A percentile compares a stretch with the other conserved stretches of the same genome.
Evolutionary conservation across 208 protist genomes (phyloP).

Genomic region (Endotrypanum monterogeii): DNA sequence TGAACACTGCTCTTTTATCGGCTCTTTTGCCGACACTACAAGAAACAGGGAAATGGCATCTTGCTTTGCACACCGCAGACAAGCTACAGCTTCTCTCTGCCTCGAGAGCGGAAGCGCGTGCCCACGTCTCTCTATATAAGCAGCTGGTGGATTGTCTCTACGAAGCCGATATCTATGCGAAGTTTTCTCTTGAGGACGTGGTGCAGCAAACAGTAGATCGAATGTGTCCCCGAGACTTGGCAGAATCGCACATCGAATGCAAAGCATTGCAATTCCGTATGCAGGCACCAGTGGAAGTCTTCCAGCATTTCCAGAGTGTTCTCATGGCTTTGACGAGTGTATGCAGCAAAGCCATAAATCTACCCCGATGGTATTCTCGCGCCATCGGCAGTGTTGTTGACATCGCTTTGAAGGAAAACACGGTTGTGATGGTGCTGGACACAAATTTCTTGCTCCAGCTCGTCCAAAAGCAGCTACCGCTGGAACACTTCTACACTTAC

Average conservation of each 20-base stretch:
- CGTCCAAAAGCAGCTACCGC: slow-evolving; percentile 62
- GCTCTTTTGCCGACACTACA: slow-evolving; percentile 52
- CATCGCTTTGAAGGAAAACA: slow-evolving; percentile 35
- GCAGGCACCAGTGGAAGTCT: slow-evolving; percentile 49
- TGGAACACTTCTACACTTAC: slow-evolving; percentile 68
- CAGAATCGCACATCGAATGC: neutral
- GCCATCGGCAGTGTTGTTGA: slow-evolving; percentile 40
- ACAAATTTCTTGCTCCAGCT: slow-evolving; percentile 89
- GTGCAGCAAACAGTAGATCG: slow-evolving; percentile 56
- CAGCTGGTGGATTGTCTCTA: slow-evolving; percentile 72
- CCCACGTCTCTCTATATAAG: slow-evolving; percentile 35
- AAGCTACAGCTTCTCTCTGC: slow-evolving; percentile 56
- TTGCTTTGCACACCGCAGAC: slow-evolving; percentile 51
- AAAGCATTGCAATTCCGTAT: slow-evolving; percentile 55
- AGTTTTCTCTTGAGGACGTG: slow-evolving; percentile 54
- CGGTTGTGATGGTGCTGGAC: slow-evolving; percentile 66
- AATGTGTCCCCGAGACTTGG: slow-evolving; percentile 41
- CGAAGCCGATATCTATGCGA: slow-evolving; percentile 54
- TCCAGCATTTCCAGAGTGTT: slow-evolving; percentile 39
- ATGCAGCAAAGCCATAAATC: slow-evolving; percentile 46
- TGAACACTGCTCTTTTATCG: slow-evolving; percentile 55
- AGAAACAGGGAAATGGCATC: slow-evolving; percentile 50
- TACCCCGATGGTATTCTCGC: slow-evolving; percentile 56
- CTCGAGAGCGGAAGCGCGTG: slow-evolving; percentile 35
- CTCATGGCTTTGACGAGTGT: slow-evolving; percentile 49